Percentiles rank a stretch among this genome's conserved stretches.
Conservation (phyloP, 768 basidiomycete species). For the Suillus decipiens region DNA sequence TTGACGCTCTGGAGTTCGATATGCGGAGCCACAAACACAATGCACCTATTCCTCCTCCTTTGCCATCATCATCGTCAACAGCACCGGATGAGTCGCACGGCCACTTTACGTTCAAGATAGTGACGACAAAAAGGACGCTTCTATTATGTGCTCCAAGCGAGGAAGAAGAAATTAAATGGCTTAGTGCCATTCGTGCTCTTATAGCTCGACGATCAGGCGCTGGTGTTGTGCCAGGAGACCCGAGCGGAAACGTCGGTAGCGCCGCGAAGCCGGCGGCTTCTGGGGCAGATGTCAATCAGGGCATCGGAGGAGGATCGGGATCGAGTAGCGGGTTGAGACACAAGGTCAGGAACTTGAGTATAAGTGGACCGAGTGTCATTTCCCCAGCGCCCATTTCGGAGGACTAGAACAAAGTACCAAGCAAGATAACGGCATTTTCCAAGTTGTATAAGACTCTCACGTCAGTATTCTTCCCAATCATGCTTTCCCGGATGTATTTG, state of each 20-base stretch:
- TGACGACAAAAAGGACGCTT: constrained; percentile 90
- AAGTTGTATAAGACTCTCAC: constrained; percentile 23
- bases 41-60: constrained; percentile 32
- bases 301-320: constrained; percentile 16
- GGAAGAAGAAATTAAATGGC: constrained; percentile 98
- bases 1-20: constrained; percentile 92
- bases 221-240: constrained; percentile 51
- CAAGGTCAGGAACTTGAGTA: constrained; percentile 50
- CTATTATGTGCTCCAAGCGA: constrained; percentile 93
- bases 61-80: constrained; percentile 37
- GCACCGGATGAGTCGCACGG: constrained; percentile 41
- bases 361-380: constrained; percentile 35
- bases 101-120: constrained; percentile 87
- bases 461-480: constrained; percentile 17
- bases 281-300: constrained; percentile 21
- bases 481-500: constrained; percentile 7
- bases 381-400: constrained; percentile 24
- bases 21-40: constrained; percentile 56
- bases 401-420: constrained; percentile 13
- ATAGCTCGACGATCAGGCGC: constrained; percentile 70
- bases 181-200: constrained; percentile 91
- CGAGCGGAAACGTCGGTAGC: constrained; percentile 27
- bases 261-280: constrained; percentile 16
- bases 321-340: constrained; percentile 42
- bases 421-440: constrained; percentile 24